Conservation (phyloP, 192 early-diverging fungal genomes). For the Backusella morwellensis region DNA sequence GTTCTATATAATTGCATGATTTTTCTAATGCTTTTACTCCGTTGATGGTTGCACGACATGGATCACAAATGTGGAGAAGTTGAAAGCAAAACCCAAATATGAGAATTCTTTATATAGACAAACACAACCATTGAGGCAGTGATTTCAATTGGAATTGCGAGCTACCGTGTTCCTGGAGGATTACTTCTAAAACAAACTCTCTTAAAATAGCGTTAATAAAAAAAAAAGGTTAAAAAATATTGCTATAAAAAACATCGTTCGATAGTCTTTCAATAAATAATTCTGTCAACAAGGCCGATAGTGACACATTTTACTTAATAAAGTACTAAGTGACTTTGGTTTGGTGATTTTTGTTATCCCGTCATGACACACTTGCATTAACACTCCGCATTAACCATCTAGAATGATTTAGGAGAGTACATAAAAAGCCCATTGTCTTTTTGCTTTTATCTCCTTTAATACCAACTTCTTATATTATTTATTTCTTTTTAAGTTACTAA, state of each 20-base stretch:
- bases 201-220: neutral
- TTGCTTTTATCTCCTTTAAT: neutral
- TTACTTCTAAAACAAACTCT: neutral
- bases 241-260: neutral
- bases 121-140: neutral
- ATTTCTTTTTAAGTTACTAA: neutral
- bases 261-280: neutral
- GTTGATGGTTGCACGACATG: neutral
- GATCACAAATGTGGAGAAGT: neutral
- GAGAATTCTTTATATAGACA: neutral
- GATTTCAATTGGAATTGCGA: neutral
- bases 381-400: neutral
- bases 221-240: neutral
- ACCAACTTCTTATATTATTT: neutral
- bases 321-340: neutral
- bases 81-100: neutral
- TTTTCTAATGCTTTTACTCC: neutral
- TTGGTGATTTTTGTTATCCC: neutral
- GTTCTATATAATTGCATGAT: neutral
- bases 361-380: neutral
- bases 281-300: neutral
- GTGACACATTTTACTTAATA: constrained; percentile 4
- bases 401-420: neutral
- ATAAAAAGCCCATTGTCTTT: neutral
- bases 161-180: neutral